Conservation (phyloP, 257 asterid genomes). For the Solanum commersonii region DNA sequence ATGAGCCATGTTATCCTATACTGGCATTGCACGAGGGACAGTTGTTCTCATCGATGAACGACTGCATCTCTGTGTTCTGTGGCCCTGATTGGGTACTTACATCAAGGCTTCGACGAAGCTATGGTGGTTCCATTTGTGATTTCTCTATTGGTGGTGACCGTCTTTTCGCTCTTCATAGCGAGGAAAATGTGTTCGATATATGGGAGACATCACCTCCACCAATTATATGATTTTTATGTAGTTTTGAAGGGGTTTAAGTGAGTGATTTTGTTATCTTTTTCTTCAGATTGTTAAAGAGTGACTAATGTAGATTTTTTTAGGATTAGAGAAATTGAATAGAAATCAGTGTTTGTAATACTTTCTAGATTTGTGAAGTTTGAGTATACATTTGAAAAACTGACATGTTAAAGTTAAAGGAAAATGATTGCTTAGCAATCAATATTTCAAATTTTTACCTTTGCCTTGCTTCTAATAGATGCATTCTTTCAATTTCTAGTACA, state of each 20-base stretch:
- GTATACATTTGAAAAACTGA: conserved; percentile 14
- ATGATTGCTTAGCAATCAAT: conserved; percentile 36
- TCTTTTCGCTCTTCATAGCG: conserved; percentile 78
- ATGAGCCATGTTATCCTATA: conserved; percentile 85
- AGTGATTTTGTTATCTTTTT: conserved; percentile 1
- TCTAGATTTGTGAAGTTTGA: conserved; percentile 12
- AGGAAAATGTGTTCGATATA: conserved; percentile 75
- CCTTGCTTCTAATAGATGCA: conserved; percentile 18
- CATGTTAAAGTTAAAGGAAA: conserved; percentile 6
- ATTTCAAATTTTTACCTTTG: conserved; percentile 6
- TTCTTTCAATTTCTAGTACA: conserved; percentile 4
- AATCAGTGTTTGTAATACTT: background rate
- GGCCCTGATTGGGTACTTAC: conserved; percentile 85
- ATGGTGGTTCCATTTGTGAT: conserved; percentile 88
- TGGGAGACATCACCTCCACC: conserved; percentile 82
- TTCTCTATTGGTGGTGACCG: conserved; percentile 87
- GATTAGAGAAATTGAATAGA: background rate
- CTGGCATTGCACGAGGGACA: conserved; percentile 74
- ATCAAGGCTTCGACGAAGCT: conserved; percentile 58
- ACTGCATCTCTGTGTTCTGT: conserved; percentile 65
- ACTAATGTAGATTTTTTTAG: conserved; percentile 1
- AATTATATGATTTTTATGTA: conserved; percentile 29
- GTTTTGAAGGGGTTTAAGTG: background rate
- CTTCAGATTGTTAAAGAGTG: conserved; percentile 7
- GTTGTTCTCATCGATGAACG: conserved; percentile 84